Conservation (phyloP, 305 asterid genomes). For the Fraxinus floribunda region DNA sequence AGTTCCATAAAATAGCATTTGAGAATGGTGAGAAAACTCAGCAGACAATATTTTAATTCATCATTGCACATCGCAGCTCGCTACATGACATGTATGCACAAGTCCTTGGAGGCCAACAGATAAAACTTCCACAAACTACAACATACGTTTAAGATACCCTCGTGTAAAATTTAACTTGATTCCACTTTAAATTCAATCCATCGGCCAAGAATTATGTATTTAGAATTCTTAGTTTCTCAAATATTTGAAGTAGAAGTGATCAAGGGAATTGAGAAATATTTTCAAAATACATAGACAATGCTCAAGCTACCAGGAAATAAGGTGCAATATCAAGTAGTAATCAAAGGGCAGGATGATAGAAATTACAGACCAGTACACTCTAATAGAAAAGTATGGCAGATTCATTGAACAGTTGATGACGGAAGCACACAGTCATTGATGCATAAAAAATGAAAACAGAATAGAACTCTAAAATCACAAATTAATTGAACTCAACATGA, state of each 20-base stretch:
- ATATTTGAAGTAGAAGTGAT: background rate
- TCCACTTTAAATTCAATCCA: background rate
- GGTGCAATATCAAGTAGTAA: background rate
- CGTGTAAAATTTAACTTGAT: background rate
- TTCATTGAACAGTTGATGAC: background rate
- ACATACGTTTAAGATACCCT: background rate
- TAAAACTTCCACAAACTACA: background rate
- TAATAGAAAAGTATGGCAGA: background rate
- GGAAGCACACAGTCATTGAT: background rate
- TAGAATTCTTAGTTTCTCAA: background rate
- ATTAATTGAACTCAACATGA: background rate
- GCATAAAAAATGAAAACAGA: background rate
- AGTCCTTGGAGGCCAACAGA: background rate
- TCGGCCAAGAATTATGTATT: background rate
- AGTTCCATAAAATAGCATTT: background rate
- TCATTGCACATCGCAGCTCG: background rate
- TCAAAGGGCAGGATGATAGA: background rate
- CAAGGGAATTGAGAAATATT: background rate
- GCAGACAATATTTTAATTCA: background rate
- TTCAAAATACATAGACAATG: background rate
- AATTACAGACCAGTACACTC: background rate
- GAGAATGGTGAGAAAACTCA: background rate
- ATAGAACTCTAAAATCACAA: background rate
- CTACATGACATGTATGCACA: background rate
- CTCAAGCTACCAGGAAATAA: background rate